These are phyloP conservation scores for Xylariaceae sp. DNA, from an alignment of 2,329 filamentous ascomycete genomes.

Conservation along the genomic window DNA sequence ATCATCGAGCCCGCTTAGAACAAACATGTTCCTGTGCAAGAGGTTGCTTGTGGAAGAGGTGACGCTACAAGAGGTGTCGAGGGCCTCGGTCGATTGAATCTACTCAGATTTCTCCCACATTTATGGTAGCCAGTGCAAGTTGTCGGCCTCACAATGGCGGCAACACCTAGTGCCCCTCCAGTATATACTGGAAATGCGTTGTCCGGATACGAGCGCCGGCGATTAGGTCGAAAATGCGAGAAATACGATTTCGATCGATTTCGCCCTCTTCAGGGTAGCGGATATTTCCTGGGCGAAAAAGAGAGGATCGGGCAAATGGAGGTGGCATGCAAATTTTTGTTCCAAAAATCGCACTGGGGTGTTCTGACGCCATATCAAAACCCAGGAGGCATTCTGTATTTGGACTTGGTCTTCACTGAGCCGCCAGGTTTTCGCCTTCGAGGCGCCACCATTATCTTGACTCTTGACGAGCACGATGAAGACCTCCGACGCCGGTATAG, in stretches of 20 bases:
- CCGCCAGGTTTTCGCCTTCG: not conserved
- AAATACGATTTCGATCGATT: not conserved
- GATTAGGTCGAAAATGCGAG: not conserved
- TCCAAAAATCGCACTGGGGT: conserved; percentile 2
- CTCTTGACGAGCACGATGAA: not conserved
- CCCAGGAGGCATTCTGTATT: conserved; percentile 3
- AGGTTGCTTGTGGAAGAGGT: no score
- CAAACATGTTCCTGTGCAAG: no score
- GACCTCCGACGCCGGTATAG: no score
- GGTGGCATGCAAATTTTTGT: conserved; percentile 1
- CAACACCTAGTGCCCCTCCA: not conserved
- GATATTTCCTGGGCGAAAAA: not conserved
- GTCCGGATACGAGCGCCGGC: not conserved
- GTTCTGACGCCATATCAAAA: not conserved
- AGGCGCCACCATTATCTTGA: conserved; percentile 1
- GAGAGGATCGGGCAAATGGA: not conserved
- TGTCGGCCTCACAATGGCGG: not conserved
- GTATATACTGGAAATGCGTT: not conserved
- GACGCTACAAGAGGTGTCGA: no score
- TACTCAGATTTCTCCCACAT: no score
- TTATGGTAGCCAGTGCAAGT: no score
- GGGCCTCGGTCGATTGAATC: no score
- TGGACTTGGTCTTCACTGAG: conserved; percentile 2
- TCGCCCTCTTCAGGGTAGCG: not conserved
- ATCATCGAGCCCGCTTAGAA: no score